These are phyloP conservation scores for Lepidium africanum DNA, from an alignment of 345 rosid genomes.

Conservation along the genomic window DNA sequence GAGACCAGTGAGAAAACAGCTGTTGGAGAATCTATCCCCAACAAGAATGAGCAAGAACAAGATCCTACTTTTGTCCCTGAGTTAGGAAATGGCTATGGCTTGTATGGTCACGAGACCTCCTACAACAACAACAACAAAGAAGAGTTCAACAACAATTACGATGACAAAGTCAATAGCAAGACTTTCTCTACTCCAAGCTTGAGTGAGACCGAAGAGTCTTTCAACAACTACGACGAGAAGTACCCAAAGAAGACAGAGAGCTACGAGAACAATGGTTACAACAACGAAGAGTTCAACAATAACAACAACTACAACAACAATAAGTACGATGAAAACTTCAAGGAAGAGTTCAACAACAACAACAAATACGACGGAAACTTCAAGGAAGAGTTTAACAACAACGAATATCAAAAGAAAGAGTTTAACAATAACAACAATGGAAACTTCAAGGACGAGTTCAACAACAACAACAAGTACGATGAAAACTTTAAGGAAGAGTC, in stretches of 20 bases:
- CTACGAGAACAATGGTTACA: slow-evolving; percentile 12
- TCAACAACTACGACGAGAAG: slow-evolving; percentile 22
- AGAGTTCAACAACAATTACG: slow-evolving; percentile 22
- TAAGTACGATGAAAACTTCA: neutral
- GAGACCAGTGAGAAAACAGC: slow-evolving; percentile 24
- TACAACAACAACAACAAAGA: slow-evolving; percentile 17
- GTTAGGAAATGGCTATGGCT: slow-evolving; percentile 27
- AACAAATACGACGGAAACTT: slow-evolving; percentile 3
- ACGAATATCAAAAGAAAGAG: neutral
- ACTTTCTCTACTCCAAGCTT: slow-evolving; percentile 27
- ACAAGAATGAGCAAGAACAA: slow-evolving; percentile 23
- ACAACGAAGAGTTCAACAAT: neutral
- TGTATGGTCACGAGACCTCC: slow-evolving; percentile 31
- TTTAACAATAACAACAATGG: slow-evolving; percentile 10
- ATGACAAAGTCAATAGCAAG: slow-evolving; percentile 14
- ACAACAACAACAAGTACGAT: slow-evolving; percentile 1
- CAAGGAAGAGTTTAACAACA: slow-evolving; percentile 11
- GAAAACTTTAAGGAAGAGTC: slow-evolving; percentile 1
- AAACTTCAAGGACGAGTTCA: slow-evolving; percentile 8
- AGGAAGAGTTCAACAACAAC: neutral
- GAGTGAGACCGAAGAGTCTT: slow-evolving; percentile 23
- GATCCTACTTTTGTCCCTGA: slow-evolving; percentile 29
- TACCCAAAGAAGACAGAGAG: slow-evolving; percentile 20
- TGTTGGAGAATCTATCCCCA: slow-evolving; percentile 12
- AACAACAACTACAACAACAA: neutral